Conservation (phyloP, 2,329 filamentous ascomycete genomes). For the Microdochium trichocladiopsis region DNA sequence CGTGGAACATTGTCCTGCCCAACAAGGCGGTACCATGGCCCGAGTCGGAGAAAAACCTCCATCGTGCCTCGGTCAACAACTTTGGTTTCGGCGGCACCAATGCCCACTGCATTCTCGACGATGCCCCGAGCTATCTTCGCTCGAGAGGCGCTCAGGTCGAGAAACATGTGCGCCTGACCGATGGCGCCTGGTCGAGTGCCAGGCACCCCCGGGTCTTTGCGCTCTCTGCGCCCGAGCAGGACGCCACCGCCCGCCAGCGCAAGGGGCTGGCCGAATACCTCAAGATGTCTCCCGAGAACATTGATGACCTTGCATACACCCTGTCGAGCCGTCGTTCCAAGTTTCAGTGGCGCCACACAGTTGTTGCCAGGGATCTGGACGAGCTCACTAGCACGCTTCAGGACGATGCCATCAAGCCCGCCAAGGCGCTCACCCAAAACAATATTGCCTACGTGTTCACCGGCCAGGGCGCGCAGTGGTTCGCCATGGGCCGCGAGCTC, state of each 20-base stretch:
- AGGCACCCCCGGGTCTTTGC: background rate
- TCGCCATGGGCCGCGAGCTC: conserved; percentile 14
- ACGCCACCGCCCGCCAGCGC: conserved; percentile 1
- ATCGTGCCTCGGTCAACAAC: conserved; percentile 13
- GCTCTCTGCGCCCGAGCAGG: background rate
- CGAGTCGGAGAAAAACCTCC: conserved; percentile 3
- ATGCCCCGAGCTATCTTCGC: conserved; percentile 9
- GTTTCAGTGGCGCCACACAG: conserved; percentile 6
- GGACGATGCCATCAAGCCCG: background rate
- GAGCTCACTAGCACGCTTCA: background rate
- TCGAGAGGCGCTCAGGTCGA: conserved; percentile 7
- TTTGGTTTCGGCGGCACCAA: conserved; percentile 23
- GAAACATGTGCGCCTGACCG: background rate
- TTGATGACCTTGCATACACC: conserved; percentile 7
- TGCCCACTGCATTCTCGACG: conserved; percentile 18
- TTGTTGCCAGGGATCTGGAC: background rate
- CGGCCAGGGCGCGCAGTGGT: conserved; percentile 24
- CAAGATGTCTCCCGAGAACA: background rate
- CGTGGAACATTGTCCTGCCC: conserved; percentile 11
- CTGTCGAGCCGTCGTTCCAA: conserved; percentile 6
- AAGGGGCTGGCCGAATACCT: background rate
- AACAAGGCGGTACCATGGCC: conserved; percentile 9
- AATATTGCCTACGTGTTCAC: conserved; percentile 17
- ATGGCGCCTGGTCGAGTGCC: background rate
- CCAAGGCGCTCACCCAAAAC: background rate